Evolutionary conservation across 805 yeast species (phyloP).

Genomic region (Metschnikowia similis): DNA sequence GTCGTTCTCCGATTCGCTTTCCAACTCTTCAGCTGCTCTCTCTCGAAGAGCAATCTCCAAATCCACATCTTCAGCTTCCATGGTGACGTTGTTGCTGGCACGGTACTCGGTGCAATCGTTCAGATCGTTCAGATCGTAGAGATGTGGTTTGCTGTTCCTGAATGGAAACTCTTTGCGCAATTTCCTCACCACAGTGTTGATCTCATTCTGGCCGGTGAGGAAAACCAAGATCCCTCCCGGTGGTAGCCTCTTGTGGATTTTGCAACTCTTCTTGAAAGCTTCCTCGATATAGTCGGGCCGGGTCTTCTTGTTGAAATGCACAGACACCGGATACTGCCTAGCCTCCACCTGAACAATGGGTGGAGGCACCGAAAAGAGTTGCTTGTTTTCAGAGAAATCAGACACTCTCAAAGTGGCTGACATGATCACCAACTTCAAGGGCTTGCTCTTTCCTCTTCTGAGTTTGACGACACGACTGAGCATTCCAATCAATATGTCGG

Average conservation of each 20-base stretch:
- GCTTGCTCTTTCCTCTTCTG: constrained; percentile 54
- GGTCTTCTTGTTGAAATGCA: constrained; percentile 84
- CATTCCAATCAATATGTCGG: constrained; percentile 95
- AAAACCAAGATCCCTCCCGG: constrained; percentile 92
- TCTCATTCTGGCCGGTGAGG: constrained; percentile 93
- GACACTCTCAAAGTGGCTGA: constrained; percentile 93
- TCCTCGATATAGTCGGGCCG: constrained; percentile 77
- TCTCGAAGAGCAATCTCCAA: constrained; percentile 47
- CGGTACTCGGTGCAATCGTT: constrained; percentile 34
- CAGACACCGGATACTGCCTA: constrained; percentile 88
- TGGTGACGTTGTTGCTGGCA: constrained; percentile 58
- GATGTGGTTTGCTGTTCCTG: constrained; percentile 19
- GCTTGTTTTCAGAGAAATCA: constrained; percentile 81
- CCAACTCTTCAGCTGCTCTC: constrained; percentile 30
- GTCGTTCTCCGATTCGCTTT: constrained; percentile 46
- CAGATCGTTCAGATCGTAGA: constrained; percentile 9
- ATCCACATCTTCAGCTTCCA: constrained; percentile 88
- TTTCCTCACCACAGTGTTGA: constrained; percentile 65
- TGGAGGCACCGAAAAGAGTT: constrained; percentile 67
- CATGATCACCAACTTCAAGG: constrained; percentile 85
- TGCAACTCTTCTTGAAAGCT: constrained; percentile 77
- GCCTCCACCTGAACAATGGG: constrained; percentile 89
- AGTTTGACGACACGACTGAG: constrained; percentile 78
- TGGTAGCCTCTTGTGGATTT: constrained; percentile 82
- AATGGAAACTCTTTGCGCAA: constrained; percentile 68